Base-by-base conservation (phyloP, 352 stramenopile species). In the Pythium scleroteichum region DNA sequence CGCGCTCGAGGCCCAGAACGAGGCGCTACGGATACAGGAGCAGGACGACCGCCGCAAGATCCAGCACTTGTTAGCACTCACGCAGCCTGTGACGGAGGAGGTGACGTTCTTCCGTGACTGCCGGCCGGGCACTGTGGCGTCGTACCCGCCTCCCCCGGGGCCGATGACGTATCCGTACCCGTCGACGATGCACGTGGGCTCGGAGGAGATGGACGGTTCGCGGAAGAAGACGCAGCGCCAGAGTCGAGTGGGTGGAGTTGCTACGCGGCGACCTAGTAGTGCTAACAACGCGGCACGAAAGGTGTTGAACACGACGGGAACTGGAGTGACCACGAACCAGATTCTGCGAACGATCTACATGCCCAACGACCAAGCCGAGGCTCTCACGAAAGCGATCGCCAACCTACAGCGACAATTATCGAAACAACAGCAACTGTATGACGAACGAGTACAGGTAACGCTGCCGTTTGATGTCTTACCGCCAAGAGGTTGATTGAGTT, bases 71-170 rank as follows among this genome's bases (percentile, higher is more conserved):
- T 69, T 96, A 38, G 70, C 73, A 41, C 73, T 96, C 20, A 95
- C 88, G 24, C 79, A 96, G 58, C 88, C 88, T 0, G 79, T 94
- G 52, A 77, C 71, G 0, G 85, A 96, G 62, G 82, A 91, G 59
- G 79, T 90, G n/a, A 87, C 75, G 19, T 92, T 92, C 66, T 79
- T 84, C 23, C 68, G 80, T 47, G 85, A 94, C 61, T 91, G 83
- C 55, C 69, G 85, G 8, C 86, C 84, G 5, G 77, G 68, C 23
- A 63, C 79, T 7, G 68, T 77, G 24, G 75, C 75, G 6, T 73
- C 62, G 20, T 94, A 82, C 53, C 81, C 87, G 27, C 64, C 73
- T 24, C 55, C 59, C 17, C 27, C 33, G 6, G 69, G 70, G 0
- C 81, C 61, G n/a, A 75, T 74, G 22, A 52, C 56, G 23, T 88